phyloP scores from a whole-genome alignment of 2,329 filamentous ascomycete genomes.

The Trichoderma koningii region DNA sequence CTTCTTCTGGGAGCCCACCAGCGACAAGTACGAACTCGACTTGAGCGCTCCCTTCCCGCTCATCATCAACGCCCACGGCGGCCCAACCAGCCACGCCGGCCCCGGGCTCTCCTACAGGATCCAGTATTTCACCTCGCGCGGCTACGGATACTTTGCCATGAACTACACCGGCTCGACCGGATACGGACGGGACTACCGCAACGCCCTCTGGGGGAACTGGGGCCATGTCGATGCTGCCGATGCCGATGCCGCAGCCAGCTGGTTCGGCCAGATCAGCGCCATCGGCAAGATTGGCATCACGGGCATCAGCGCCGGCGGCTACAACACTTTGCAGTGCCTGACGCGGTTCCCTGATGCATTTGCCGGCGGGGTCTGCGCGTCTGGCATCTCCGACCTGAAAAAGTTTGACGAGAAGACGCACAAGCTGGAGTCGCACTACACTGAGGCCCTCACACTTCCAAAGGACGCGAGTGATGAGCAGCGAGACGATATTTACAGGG shows the following conservation, averaged over 20 bases:
- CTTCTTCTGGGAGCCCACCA: slow-evolving; percentile 53
- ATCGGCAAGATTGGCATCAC: slow-evolving; percentile 48
- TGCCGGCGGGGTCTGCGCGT: slow-evolving; percentile 52
- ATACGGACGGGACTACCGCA: slow-evolving; percentile 53
- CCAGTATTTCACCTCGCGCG: slow-evolving; percentile 58
- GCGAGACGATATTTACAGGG: slow-evolving; percentile 45
- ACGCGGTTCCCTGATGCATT: slow-evolving; percentile 50
- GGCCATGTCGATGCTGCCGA: slow-evolving; percentile 55
- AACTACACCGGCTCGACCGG: slow-evolving; percentile 57
- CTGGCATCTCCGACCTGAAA: slow-evolving; percentile 55
- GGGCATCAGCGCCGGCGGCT: slow-evolving; percentile 56
- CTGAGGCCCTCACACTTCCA: slow-evolving; percentile 45
- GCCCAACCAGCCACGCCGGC: slow-evolving; percentile 49
- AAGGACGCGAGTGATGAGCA: slow-evolving; percentile 42
- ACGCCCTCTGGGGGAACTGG: slow-evolving; percentile 52
- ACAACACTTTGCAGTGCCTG: slow-evolving; percentile 53
- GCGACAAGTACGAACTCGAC: slow-evolving; percentile 46
- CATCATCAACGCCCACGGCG: slow-evolving; percentile 54
- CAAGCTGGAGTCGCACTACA: slow-evolving; percentile 58
- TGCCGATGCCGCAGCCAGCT: slow-evolving; percentile 48
- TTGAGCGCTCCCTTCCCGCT: slow-evolving; percentile 48
- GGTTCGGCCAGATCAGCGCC: slow-evolving; percentile 43
- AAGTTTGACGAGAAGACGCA: slow-evolving; percentile 52
- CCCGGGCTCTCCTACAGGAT: slow-evolving; percentile 48
- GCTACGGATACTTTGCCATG: slow-evolving; percentile 53